These are phyloP conservation scores for Adansonia gregorii DNA, from an alignment of 441 rosid species.

Conservation along the genomic window DNA sequence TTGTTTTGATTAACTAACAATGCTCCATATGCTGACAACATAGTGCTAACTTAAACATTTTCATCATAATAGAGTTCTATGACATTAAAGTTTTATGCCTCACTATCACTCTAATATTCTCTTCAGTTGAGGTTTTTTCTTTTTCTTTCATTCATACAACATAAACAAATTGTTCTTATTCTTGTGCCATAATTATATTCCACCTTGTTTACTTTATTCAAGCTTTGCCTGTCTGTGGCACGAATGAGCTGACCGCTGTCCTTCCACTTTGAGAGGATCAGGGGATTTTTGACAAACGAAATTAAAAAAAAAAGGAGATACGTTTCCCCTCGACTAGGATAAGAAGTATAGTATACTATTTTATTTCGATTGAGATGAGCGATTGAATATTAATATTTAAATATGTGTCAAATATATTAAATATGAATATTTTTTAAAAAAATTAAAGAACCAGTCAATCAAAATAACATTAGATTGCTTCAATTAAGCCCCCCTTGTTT, in stretches of 20 bases:
- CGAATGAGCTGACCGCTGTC: conserved; percentile 11
- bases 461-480: neutral
- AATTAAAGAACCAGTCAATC: neutral
- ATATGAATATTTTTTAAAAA: neutral
- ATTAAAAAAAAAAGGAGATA: neutral
- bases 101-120: neutral
- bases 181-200: conserved; percentile 7
- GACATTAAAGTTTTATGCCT: conserved; percentile 13
- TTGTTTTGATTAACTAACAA: conserved; percentile 20
- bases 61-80: neutral
- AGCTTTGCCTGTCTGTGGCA: conserved; percentile 24
- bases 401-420: neutral
- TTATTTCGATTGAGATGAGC: neutral
- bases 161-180: neutral
- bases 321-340: neutral
- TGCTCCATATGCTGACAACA: conserved; percentile 10
- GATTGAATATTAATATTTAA: neutral
- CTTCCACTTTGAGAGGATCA: conserved; percentile 3
- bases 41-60: conserved; percentile 1
- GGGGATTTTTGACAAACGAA: neutral
- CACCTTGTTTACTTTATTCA: conserved; percentile 1
- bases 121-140: neutral
- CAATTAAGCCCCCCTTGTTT: neutral
- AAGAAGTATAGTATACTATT: neutral
- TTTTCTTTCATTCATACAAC: neutral